phyloP scores from a whole-genome alignment of 2,329 filamentous ascomycete species.

The Curvularia hawaiiensis region DNA sequence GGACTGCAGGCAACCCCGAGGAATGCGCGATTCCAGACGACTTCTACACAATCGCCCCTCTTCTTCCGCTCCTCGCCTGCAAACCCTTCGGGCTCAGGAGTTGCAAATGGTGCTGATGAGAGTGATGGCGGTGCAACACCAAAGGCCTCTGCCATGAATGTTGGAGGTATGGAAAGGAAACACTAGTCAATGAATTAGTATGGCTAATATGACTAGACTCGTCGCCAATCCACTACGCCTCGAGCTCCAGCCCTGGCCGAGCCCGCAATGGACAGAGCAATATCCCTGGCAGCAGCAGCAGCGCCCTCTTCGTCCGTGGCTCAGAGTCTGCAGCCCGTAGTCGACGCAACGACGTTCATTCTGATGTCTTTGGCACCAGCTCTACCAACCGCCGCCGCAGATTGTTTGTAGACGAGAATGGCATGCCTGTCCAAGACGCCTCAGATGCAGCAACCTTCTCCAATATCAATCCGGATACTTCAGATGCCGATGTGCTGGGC shows the following conservation, averaged over 20 bases:
- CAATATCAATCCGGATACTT: conserved; percentile 79
- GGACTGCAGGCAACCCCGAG: conserved; percentile 54
- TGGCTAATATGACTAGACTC: conserved; percentile 66
- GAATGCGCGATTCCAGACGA: conserved; percentile 49
- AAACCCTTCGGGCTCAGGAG: conserved; percentile 49
- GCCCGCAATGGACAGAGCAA: conserved; percentile 64
- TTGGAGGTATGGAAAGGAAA: conserved; percentile 62
- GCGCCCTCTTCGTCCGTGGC: conserved; percentile 79
- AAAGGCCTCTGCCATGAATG: conserved; percentile 64
- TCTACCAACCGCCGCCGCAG: conserved; percentile 59
- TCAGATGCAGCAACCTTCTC: conserved; percentile 69
- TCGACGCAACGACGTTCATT: conserved; percentile 85
- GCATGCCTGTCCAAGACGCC: conserved; percentile 59
- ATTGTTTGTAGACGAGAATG: conserved; percentile 68
- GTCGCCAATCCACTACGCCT: conserved; percentile 88
- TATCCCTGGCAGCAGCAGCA: conserved; percentile 81
- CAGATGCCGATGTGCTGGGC: conserved; percentile 86
- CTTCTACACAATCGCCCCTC: conserved; percentile 70
- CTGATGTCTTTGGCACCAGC: conserved; percentile 62
- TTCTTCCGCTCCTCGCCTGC: conserved; percentile 71
- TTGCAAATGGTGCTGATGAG: conserved; percentile 50
- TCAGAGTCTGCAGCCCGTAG: conserved; percentile 63
- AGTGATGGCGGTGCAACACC: conserved; percentile 72
- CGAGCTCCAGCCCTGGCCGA: conserved; percentile 85
- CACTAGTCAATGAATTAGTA: neutral